Conservation (phyloP, 2,329 filamentous ascomycete species). For the Westerdykella ornata region DNA sequence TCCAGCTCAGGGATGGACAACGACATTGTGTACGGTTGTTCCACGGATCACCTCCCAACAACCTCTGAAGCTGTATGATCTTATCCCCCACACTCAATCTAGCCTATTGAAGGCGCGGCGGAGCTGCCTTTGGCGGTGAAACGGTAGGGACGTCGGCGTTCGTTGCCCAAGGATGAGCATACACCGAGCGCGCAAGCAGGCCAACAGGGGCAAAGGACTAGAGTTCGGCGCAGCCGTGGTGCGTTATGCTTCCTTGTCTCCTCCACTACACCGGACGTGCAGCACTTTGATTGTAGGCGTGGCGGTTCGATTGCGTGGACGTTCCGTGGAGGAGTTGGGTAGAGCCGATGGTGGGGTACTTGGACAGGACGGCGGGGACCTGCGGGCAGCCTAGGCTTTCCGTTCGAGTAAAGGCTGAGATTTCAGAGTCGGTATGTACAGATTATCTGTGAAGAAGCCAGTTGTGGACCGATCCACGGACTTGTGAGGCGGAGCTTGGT, state of each 20-base stretch:
- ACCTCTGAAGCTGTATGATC: slow-evolving; percentile 7
- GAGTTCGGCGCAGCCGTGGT: too few relatives aligned
- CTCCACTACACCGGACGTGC: too few relatives aligned
- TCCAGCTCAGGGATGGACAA: slow-evolving; percentile 89
- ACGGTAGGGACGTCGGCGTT: slow-evolving; percentile 15
- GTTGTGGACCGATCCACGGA: slow-evolving; percentile 15
- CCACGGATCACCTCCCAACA: slow-evolving; percentile 31
- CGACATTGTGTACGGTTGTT: slow-evolving; percentile 45
- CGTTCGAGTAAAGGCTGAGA: slow-evolving; percentile 4
- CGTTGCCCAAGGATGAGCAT: slow-evolving; percentile 17
- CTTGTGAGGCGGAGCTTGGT: slow-evolving; percentile 3
- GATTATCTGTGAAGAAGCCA: slow-evolving; percentile 13
- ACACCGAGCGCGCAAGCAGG: too few relatives aligned
- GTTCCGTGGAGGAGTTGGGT: slow-evolving; percentile 8
- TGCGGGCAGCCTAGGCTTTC: slow-evolving; percentile 18
- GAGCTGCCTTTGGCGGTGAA: slow-evolving; percentile 4
- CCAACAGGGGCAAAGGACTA: too few relatives aligned
- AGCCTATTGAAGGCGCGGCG: too few relatives aligned
- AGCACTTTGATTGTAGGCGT: too few relatives aligned
- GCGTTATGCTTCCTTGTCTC: too few relatives aligned
- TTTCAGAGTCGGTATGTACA: slow-evolving; percentile 3
- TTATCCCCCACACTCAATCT: too few relatives aligned
- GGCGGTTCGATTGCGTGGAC: too few relatives aligned
- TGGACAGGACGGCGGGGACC: slow-evolving; percentile 8
- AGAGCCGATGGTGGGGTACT: slow-evolving; percentile 32